phyloP scores from a whole-genome alignment of 495 filamentous ascomycete species.

The Aspergillus heteromorphus region DNA sequence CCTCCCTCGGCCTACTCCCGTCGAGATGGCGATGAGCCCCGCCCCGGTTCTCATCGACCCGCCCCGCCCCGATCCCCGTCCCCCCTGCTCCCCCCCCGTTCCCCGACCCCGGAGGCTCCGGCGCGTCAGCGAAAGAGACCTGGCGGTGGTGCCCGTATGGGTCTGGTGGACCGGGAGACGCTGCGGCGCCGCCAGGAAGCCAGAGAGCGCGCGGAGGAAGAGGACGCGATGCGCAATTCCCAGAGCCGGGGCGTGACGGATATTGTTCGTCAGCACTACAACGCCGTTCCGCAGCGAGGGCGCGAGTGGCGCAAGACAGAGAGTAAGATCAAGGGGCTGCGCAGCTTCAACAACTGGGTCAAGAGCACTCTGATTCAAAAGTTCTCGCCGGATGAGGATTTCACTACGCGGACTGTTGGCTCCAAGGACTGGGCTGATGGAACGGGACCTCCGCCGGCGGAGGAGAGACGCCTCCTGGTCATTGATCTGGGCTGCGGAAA shows the following conservation, averaged over 20 bases:
- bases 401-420: constrained; percentile 35
- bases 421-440: constrained; percentile 49
- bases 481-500: constrained; percentile 96
- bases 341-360: constrained; percentile 97
- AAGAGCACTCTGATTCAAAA: constrained; percentile 97
- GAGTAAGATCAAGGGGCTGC: constrained; percentile 86
- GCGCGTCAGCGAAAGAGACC: constrained; percentile 79
- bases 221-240: constrained; percentile 44
- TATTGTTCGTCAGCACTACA: constrained; percentile 89
- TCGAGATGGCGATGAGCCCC: constrained; percentile 28
- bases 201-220: constrained; percentile 54
- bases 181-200: constrained; percentile 62
- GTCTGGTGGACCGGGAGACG: constrained; percentile 61
- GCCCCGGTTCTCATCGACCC: constrained; percentile 13
- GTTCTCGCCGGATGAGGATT: constrained; percentile 80
- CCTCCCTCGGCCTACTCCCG: constrained; percentile 41
- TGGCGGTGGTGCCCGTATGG: constrained; percentile 73
- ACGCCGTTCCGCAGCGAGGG: constrained; percentile 81
- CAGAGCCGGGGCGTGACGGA: constrained; percentile 63
- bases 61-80: constrained; percentile 31
- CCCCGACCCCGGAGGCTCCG: constrained; percentile 36
- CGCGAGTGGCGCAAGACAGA: constrained; percentile 92
- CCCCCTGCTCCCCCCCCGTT: constrained; percentile 29
- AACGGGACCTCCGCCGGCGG: constrained; percentile 37
- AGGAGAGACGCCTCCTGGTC: constrained; percentile 59